A percentile compares a stretch with the other conserved stretches of the same genome.
phyloP scores from a whole-genome alignment of 2,329 filamentous ascomycete species.

The Cercospora canescens region DNA sequence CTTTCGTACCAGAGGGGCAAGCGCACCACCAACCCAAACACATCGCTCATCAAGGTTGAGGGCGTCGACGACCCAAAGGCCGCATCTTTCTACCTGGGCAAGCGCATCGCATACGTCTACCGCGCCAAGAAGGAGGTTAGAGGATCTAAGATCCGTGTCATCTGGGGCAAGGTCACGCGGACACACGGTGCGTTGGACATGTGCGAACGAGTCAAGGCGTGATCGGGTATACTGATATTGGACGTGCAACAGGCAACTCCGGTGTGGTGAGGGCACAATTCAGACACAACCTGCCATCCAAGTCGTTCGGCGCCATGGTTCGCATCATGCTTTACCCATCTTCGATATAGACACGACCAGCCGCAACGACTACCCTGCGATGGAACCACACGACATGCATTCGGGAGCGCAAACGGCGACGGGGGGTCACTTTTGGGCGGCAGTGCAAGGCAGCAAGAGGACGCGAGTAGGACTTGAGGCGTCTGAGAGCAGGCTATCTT shows the following conservation, averaged over 20 bases:
- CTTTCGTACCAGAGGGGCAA: slow-evolving; percentile 96
- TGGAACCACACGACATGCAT: slow-evolving; percentile 9
- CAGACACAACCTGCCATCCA: slow-evolving; percentile 90
- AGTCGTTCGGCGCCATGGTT: slow-evolving; percentile 76
- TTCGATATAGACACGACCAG: slow-evolving; percentile 37
- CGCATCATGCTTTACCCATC: slow-evolving; percentile 44
- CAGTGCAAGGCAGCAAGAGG: slow-evolving; percentile 6
- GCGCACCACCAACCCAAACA: slow-evolving; percentile 81
- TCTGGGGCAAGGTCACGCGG: slow-evolving; percentile 98
- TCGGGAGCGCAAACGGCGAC: slow-evolving; percentile 9
- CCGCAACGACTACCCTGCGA: slow-evolving; percentile 13
- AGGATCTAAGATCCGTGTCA: slow-evolving; percentile 96
- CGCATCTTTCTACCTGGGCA: slow-evolving; percentile 98
- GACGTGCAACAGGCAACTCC: slow-evolving; percentile 72
- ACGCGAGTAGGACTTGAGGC: slow-evolving; percentile 6
- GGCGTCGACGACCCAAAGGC: slow-evolving; percentile 88
- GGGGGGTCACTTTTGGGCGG: slow-evolving; percentile 6
- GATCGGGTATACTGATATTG: slow-evolving; percentile 23
- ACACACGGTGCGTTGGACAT: slow-evolving; percentile 71
- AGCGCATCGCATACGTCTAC: slow-evolving; percentile 99
- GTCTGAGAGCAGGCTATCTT: slow-evolving; percentile 6
- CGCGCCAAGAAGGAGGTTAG: slow-evolving; percentile 91
- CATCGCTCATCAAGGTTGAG: slow-evolving; percentile 94
- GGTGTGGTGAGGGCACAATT: slow-evolving; percentile 98
- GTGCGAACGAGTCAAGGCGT: not conserved